Base-by-base conservation (phyloP, 257 asterid genomes). In the Linaria vulgaris region DNA sequence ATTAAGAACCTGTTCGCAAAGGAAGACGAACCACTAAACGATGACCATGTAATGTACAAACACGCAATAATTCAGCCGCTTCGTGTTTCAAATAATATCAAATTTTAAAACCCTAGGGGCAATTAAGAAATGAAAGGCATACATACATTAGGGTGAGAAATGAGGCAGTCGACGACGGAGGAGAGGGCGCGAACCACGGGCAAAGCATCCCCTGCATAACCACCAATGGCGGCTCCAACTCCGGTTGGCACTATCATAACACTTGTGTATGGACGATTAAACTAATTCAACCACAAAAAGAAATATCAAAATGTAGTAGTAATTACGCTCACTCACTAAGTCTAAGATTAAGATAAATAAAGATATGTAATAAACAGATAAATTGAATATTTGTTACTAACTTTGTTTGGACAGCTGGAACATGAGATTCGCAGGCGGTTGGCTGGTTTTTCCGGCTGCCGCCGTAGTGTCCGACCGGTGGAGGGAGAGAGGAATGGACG, bases 201-300 rank as follows among this genome's bases (percentile, higher is more conserved):
- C 76, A 91, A 71, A 69, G 98, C 96, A 73, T 91, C 96, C 10
- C 98, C 96, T 3, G 98, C 98, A 64, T 84, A 91, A 39, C 98
- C 98, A 66, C 98, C 96, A 75, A 91, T 86, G 1, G 85, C 88
- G 24, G 96, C 98, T 48, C 96, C 98, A 6, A 91, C 88, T 50
- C 98, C 96, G 9, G 98, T 88, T 10, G 96, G 98, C 69, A 91
- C 92, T 71, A 91, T 88, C 96, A 91, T 75, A 72, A 91, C 96
- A 71, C 95, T 91, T 38, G 96, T 86, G 72, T 91, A 91, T 13
- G 83, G 59, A 74, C 90, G 81, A 85, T 80, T 86, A 58, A 81
- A 80, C 95, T 82, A 37, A 59, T 12, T 27, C 54, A 43, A 43
- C 61, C 34, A 44, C 54, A 19, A 38, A 46, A 39, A 17, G 17